A percentile compares a stretch with the other conserved stretches of the same genome.
phyloP scores from a whole-genome alignment of 163 green algal genomes.

The Chlamydomonas reinhardtii region DNA sequence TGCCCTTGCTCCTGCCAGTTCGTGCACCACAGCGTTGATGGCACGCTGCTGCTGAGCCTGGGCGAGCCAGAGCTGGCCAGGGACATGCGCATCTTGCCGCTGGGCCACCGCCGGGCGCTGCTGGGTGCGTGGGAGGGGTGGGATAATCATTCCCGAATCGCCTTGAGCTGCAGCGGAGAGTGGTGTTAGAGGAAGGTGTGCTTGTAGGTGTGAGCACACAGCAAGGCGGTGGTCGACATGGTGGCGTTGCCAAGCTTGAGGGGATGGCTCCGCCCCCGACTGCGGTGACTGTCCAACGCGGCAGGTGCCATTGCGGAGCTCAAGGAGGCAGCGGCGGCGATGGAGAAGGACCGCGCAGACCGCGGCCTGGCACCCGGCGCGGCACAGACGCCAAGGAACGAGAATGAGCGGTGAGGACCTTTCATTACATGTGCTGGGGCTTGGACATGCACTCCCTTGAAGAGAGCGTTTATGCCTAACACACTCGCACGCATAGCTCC shows the following conservation, averaged over 20 bases:
- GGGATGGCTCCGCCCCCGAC: no score
- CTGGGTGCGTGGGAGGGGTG: background rate
- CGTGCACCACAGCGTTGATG: slow-evolving; percentile 54
- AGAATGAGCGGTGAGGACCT: slow-evolving; percentile 16
- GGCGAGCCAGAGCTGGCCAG: slow-evolving; percentile 47
- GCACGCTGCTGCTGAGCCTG: slow-evolving; percentile 47
- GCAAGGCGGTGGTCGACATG: no score
- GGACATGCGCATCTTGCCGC: slow-evolving; percentile 52
- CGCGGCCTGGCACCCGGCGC: background rate
- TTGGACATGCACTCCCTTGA: background rate
- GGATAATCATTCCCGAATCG: no score
- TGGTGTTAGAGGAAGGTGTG: no score
- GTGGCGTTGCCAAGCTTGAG: no score
- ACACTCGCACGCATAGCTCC: background rate
- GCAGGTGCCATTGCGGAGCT: slow-evolving; percentile 8
- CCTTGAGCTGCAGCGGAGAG: no score
- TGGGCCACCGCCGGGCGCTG: slow-evolving; percentile 55
- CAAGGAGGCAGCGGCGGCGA: slow-evolving; percentile 9
- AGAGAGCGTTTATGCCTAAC: background rate
- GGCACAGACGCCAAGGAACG: background rate
- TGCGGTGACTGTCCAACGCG: no score
- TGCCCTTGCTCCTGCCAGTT: slow-evolving; percentile 4
- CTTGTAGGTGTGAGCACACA: no score
- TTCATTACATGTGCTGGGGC: no score
- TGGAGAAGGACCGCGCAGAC: slow-evolving; percentile 28